A percentile compares a stretch with the other conserved stretches of the same genome.
These are phyloP conservation scores for Inga leiocalycina DNA, from an alignment of 306 rosid species.

Conservation along the genomic window DNA sequence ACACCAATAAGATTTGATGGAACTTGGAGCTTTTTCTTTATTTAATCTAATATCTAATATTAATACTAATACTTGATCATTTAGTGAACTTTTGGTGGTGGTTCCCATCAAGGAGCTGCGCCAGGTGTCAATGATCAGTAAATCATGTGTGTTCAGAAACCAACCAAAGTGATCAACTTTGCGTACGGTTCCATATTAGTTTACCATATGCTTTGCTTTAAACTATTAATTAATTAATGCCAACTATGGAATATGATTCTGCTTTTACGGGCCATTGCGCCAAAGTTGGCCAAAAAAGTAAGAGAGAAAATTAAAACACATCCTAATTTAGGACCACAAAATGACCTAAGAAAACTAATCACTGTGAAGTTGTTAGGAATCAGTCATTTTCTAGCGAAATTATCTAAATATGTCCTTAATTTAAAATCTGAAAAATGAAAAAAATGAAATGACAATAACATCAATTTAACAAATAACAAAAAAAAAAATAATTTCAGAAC, in stretches of 20 bases:
- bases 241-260: slow-evolving; percentile 38
- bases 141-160: slow-evolving; percentile 48
- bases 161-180: slow-evolving; percentile 27
- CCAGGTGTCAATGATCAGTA: slow-evolving; percentile 83
- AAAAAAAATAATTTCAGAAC: neutral
- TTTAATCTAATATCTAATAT: neutral
- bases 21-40: neutral
- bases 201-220: neutral
- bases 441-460: no score
- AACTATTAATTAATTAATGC: slow-evolving; percentile 1
- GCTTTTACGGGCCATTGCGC: slow-evolving; percentile 39
- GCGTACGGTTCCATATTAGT: neutral
- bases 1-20: slow-evolving; percentile 70
- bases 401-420: no score
- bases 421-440: no score
- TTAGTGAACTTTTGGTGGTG: slow-evolving; percentile 7
- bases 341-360: neutral
- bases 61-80: slow-evolving; percentile 1
- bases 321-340: no score
- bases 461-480: no score
- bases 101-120: slow-evolving; percentile 22
- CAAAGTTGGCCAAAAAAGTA: neutral
- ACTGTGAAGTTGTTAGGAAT: neutral
- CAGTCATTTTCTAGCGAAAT: no score
- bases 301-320: no score